phyloP scores from a whole-genome alignment of 176 grass and related monocot genomes.

The Ampelocalamus luodianensis region DNA sequence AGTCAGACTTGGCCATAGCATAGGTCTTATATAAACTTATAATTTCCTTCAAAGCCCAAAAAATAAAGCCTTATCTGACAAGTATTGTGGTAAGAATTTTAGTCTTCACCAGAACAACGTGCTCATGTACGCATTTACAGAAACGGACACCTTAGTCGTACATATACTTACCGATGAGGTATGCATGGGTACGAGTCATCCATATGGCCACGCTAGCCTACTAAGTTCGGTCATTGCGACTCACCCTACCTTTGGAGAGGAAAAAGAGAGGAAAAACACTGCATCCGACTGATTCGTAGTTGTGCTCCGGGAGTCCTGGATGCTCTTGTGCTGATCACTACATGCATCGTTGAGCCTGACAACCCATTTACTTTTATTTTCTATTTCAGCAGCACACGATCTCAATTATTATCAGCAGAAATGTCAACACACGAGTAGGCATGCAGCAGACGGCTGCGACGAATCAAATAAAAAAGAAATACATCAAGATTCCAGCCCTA shows the following conservation, averaged over 20 bases:
- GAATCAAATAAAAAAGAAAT: not conserved
- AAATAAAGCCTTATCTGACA: not conserved
- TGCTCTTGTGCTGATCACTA: not conserved
- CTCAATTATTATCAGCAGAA: not conserved
- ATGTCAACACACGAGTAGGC: slow-evolving; percentile 31
- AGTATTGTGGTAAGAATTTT: not conserved
- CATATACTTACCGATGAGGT: not conserved
- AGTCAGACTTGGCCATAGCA: not conserved
- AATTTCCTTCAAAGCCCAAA: not conserved
- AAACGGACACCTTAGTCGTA: not conserved
- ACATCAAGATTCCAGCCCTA: not conserved
- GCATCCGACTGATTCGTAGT: slow-evolving; percentile 3
- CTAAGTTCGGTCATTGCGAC: not conserved
- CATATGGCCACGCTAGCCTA: not conserved
- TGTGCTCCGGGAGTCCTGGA: not conserved
- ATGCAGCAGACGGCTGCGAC: not conserved
- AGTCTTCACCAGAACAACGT: not conserved
- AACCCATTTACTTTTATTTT: slow-evolving; percentile 11
- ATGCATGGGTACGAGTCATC: not conserved
- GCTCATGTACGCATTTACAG: not conserved
- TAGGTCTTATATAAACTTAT: not conserved
- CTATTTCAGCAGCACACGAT: not conserved
- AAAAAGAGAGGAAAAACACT: not conserved
- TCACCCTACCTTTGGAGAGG: not conserved
- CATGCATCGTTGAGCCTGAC: not conserved